These are phyloP conservation scores for Chlamydomonas reinhardtii DNA, from an alignment of 163 green algal genomes.

Conservation along the genomic window DNA sequence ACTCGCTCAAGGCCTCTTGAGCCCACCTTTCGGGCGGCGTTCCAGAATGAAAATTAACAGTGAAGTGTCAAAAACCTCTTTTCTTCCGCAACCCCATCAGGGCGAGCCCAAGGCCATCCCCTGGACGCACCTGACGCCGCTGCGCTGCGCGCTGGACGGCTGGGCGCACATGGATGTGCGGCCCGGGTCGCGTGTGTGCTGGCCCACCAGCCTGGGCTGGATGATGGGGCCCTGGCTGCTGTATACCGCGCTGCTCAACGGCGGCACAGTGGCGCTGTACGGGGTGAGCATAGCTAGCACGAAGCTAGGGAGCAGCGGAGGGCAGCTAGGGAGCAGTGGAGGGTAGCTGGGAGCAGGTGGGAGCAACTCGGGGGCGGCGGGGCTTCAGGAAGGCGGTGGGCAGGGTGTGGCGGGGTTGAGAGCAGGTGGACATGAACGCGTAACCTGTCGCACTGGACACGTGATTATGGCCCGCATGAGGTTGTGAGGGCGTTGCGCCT, in stretches of 20 bases:
- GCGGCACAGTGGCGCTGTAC: conserved; percentile 87
- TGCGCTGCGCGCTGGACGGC: conserved; percentile 82
- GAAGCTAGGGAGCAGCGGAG: background rate
- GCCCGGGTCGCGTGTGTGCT: conserved; percentile 79
- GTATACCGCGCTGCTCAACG: conserved; percentile 89
- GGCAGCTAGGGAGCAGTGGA: background rate
- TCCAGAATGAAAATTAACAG: too few species aligned
- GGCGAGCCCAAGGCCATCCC: conserved; percentile 93
- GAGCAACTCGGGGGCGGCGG: too few species aligned
- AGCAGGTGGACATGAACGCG: too few species aligned
- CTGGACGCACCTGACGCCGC: conserved; percentile 88
- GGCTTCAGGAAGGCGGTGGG: too few species aligned
- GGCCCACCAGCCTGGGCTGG: conserved; percentile 95
- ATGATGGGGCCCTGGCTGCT: conserved; percentile 98
- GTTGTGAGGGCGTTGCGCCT: too few species aligned
- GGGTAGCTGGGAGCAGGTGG: background rate
- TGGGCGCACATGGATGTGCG: conserved; percentile 85
- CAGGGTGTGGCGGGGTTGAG: too few species aligned
- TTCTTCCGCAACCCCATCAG: too few species aligned
- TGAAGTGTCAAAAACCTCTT: too few species aligned
- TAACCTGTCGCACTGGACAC: too few species aligned
- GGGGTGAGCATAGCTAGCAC: conserved; percentile 51
- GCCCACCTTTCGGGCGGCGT: too few species aligned
- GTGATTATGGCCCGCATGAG: too few species aligned
- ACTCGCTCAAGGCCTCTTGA: too few species aligned